Evolutionary conservation across 2,329 filamentous ascomycete genomes (phyloP), one percentile per base, ranked within the genome.

Genomic region (Fusarium humuli): DNA sequence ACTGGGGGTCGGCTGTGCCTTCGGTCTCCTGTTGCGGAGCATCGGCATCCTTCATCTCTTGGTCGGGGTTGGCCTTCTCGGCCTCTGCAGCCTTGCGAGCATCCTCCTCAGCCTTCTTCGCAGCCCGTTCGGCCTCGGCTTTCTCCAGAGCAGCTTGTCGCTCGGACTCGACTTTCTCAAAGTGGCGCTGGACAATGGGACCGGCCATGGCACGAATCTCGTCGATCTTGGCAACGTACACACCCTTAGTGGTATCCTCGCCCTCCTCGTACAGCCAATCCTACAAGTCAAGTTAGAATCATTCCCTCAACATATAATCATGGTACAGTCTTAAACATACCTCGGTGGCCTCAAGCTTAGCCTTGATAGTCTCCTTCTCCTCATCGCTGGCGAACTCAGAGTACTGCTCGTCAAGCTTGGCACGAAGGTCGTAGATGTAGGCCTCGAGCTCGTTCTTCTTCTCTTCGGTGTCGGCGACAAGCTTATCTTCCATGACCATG

Each of bases 391-490:
- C 91, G 72, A 97, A 94, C 52, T 97, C 93, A 71, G 94, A 85
- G 81, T 97, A 98, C 75, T 94, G 88, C 77, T 97, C 94, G 73
- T 98, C 94, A 55, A 98, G 89, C 90, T 98, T 98, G 83, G 94
- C 94, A 76, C 95, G 92, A 79, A 97, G 88, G 77, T 98, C 94
- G 84, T 99, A 99, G 83, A 98, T 98, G 84, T 92, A 97, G 25
- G 93, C 91, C 87, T 99, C 96, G 57, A 99, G 92, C 84, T 98
- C 95, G 86, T 99, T 99, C 93, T 98, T 99, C 90, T 97, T 97
- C 86, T 98, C 94, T 80, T 98, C 96, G 40, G 96, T 99, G 81
- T 98, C 96, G 75, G 93, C 93, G 60, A 99, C 94, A 62, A 98
- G 91, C 88, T 98, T 99, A 85, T 99, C 96, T 83, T 98, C 94